Evolutionary conservation across 1,284 basidiomycete species (phyloP).

Genomic region (Boletellus deceptivus): DNA sequence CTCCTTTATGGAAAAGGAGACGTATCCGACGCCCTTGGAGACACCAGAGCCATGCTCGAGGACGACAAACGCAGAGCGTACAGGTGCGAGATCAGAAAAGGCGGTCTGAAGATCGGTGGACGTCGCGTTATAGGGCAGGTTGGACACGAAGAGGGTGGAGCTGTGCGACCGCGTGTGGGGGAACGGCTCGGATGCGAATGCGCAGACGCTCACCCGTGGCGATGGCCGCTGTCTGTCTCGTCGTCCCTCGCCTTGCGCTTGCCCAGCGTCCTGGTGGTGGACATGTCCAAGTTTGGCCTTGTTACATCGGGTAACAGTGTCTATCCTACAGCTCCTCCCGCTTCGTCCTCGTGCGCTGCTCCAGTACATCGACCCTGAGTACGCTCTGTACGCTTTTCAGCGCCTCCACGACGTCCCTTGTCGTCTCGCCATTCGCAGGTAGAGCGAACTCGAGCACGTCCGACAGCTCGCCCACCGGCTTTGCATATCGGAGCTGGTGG

Average conservation of each 20-base stretch:
- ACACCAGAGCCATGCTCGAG: slow-evolving; percentile 75
- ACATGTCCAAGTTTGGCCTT: slow-evolving; percentile 22
- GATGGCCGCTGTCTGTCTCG: slow-evolving; percentile 22
- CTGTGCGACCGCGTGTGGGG: slow-evolving; percentile 31
- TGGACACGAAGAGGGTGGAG: slow-evolving; percentile 77
- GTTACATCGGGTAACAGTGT: slow-evolving; percentile 4
- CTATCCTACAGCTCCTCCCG: slow-evolving; percentile 27
- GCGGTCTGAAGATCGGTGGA: slow-evolving; percentile 88
- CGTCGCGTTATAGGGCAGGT: slow-evolving; percentile 87
- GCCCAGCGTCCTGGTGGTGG: slow-evolving; percentile 38
- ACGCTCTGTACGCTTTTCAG: slow-evolving; percentile 21
- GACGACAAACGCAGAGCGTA: slow-evolving; percentile 93
- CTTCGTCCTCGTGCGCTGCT: slow-evolving; percentile 22
- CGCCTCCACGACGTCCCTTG: slow-evolving; percentile 17
- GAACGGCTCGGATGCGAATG: too few relatives aligned
- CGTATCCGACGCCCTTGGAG: slow-evolving; percentile 98
- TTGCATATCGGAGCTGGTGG: slow-evolving; percentile 18
- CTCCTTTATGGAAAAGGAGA: slow-evolving; percentile 86
- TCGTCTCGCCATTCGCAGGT: slow-evolving; percentile 5
- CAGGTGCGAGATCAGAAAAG: slow-evolving; percentile 94
- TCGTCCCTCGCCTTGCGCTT: slow-evolving; percentile 54
- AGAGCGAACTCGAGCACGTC: slow-evolving; percentile 23
- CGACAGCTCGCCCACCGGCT: slow-evolving; percentile 26
- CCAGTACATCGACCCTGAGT: slow-evolving; percentile 25
- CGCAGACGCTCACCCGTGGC: slow-evolving; percentile 21